Conservation (phyloP, 1,139 yeast species). For the Magnusiomyces paraingens region DNA sequence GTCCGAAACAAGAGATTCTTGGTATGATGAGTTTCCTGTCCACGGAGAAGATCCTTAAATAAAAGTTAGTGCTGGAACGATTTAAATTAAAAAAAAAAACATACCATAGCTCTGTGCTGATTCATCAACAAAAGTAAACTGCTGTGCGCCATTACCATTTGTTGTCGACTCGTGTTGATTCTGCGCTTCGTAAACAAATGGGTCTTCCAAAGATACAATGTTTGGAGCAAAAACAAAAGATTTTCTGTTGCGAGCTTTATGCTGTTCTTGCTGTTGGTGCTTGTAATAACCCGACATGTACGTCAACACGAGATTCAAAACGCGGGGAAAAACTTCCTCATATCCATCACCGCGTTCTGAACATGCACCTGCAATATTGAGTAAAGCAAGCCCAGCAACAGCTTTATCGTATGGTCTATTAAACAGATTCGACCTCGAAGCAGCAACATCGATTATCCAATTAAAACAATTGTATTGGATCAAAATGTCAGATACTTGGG, state of each 20-base stretch:
- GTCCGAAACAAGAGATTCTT: background rate
- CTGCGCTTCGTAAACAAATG: background rate
- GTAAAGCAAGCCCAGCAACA: background rate
- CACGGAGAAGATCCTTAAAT: too few species aligned
- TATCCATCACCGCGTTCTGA: background rate
- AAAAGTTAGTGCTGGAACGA: too few species aligned
- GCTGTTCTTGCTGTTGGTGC: background rate
- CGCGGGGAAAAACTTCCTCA: background rate
- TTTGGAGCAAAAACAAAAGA: too few species aligned
- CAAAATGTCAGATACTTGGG: background rate
- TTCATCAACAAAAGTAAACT: background rate
- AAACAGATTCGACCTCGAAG: background rate
- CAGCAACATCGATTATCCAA: slow-evolving; percentile 1
- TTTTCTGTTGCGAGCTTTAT: background rate
- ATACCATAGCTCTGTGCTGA: too few species aligned
- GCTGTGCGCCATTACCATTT: background rate
- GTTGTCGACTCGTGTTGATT: background rate
- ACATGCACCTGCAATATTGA: slow-evolving; percentile 5
- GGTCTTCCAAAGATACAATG: background rate
- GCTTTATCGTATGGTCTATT: slow-evolving; percentile 1
- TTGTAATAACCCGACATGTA: slow-evolving; percentile 1
- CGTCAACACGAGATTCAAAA: background rate
- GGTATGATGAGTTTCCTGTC: background rate
- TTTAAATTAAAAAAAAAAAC: too few species aligned
- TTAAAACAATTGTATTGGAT: slow-evolving; percentile 2